phyloP scores from a whole-genome alignment of 108 stramenopile genomes.

The Nannochloropsis gaditana region DNA sequence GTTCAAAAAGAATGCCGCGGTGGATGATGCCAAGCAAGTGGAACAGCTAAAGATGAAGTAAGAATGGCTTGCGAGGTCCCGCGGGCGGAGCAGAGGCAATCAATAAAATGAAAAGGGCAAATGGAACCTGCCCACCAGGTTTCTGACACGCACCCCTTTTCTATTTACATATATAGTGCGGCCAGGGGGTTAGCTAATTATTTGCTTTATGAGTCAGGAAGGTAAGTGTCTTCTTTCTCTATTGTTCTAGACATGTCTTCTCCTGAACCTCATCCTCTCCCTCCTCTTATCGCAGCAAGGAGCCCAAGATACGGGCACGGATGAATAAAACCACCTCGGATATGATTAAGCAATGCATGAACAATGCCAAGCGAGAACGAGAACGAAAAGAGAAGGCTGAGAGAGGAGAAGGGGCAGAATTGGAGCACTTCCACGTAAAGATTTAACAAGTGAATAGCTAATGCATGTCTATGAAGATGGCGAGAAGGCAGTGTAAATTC shows the following conservation, averaged over 20 bases:
- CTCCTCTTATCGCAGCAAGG: neutral
- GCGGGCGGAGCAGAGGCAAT: neutral
- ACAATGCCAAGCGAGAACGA: slow-evolving; percentile 14
- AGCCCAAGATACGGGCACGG: neutral
- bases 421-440: neutral
- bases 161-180: slow-evolving; percentile 24
- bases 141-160: neutral
- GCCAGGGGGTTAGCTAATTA: slow-evolving; percentile 44
- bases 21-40: slow-evolving; percentile 31
- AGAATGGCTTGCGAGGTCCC: neutral
- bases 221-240: neutral
- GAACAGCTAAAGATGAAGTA: slow-evolving; percentile 40
- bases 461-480: neutral
- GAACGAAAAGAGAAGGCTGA: neutral
- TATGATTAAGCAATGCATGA: slow-evolving; percentile 14
- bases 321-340: slow-evolving; percentile 5
- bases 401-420: neutral
- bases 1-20: slow-evolving; percentile 40
- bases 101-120: neutral
- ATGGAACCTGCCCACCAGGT: too few relatives aligned
- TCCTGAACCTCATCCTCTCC: neutral
- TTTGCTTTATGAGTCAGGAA: slow-evolving; percentile 39
- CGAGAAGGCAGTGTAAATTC: neutral
- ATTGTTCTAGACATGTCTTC: neutral
- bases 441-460: neutral